Evolutionary conservation across 768 basidiomycete genomes (phyloP).

Genomic region (Lactarius indigo): DNA sequence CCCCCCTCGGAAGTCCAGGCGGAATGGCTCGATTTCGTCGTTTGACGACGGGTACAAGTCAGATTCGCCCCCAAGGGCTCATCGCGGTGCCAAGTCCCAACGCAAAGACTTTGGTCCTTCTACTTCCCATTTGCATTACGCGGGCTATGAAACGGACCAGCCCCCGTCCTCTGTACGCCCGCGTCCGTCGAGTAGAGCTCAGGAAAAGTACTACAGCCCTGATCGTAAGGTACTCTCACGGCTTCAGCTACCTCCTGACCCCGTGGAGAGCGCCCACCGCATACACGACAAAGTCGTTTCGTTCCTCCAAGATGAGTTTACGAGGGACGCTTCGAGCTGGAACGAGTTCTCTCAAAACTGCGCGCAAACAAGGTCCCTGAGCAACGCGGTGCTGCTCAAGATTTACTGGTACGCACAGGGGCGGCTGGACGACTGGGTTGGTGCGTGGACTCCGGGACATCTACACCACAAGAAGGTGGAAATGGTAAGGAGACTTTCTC

Average conservation of each 20-base stretch:
- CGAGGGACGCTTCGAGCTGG: conserved; percentile 8
- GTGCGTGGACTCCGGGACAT: conserved; percentile 7
- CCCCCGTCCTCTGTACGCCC: not conserved
- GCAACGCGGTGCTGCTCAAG: conserved; percentile 16
- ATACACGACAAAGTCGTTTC: conserved; percentile 9
- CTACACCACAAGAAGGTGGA: conserved; percentile 10
- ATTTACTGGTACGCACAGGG: conserved; percentile 20
- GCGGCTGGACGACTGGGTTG: conserved; percentile 13
- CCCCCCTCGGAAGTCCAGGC: conserved; percentile 12
- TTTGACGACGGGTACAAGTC: conserved; percentile 12
- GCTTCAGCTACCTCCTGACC: conserved; percentile 6
- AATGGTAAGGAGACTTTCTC: conserved; percentile 1
- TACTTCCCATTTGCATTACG: not conserved
- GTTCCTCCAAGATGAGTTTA: conserved; percentile 9
- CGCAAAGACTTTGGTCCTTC: not conserved
- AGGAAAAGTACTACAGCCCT: not conserved
- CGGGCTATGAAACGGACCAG: conserved; percentile 17
- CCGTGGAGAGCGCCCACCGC: not conserved
- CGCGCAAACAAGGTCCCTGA: conserved; percentile 4
- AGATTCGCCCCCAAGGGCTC: not conserved
- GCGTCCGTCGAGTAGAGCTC: not conserved
- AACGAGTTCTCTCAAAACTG: conserved; percentile 13
- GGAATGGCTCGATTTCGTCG: not conserved
- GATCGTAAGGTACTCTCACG: conserved; percentile 1
- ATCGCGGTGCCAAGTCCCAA: not conserved